A percentile compares a stretch with the other conserved stretches of the same genome.
Evolutionary conservation across 116 monocot genomes (phyloP).

Genomic region (Phalaenopsis hybrid): DNA sequence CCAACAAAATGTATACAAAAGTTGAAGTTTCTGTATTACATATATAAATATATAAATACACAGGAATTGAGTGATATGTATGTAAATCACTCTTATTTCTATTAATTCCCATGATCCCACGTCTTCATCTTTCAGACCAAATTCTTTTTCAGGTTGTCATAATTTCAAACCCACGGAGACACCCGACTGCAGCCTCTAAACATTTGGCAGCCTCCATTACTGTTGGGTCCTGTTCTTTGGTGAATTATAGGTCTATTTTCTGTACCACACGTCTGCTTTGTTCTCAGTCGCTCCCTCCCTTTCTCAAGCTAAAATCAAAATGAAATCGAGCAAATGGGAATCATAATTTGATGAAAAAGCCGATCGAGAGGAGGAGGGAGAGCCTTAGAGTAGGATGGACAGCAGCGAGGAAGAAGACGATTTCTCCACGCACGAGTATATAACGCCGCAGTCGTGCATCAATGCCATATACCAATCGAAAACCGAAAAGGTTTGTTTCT

Average conservation of each 20-base stretch:
- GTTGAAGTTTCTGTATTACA: no score
- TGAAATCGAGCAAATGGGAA: neutral
- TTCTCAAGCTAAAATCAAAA: neutral
- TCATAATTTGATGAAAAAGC: neutral
- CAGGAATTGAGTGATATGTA: no score
- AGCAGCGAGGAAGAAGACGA: conserved; percentile 98
- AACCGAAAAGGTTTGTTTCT: conserved; percentile 72
- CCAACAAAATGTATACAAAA: no score
- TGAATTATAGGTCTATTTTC: neutral
- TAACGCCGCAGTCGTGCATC: conserved; percentile 94
- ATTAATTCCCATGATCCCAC: no score
- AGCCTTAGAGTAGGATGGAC: conserved; percentile 38
- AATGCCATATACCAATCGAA: conserved; percentile 82
- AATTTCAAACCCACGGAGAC: no score
- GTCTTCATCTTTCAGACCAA: no score
- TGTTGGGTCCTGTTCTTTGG: neutral
- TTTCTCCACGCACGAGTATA: conserved; percentile 81
- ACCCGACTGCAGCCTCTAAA: neutral
- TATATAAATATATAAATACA: no score
- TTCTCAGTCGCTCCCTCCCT: neutral
- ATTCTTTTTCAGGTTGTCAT: no score
- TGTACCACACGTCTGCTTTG: neutral
- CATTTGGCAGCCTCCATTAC: neutral
- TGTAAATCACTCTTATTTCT: no score
- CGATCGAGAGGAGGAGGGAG: neutral